phyloP scores from a whole-genome alignment of 805 yeast genomes.

The Candida wancherniae region DNA sequence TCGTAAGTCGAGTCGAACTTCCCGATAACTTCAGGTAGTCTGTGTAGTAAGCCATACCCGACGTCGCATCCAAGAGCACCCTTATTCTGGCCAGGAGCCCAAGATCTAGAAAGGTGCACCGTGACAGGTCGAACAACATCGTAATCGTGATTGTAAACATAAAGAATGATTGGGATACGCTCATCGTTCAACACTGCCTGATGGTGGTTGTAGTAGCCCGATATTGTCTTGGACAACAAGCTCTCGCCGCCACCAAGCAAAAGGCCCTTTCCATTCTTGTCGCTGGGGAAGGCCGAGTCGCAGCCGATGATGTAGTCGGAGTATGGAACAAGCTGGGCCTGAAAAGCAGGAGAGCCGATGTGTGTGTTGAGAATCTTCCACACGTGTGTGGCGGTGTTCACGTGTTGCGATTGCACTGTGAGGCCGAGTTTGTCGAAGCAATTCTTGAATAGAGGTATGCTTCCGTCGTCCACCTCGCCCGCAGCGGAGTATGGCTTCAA shows the following conservation, averaged over 20 bases:
- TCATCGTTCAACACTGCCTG: slow-evolving; percentile 29
- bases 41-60: slow-evolving; percentile 85
- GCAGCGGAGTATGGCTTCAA: slow-evolving; percentile 5
- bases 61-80: slow-evolving; percentile 92
- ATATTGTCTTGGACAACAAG: slow-evolving; percentile 61
- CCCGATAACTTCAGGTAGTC: slow-evolving; percentile 60
- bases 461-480: too few relatives aligned
- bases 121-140: slow-evolving; percentile 84
- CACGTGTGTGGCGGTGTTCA: slow-evolving; percentile 71
- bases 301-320: slow-evolving; percentile 83
- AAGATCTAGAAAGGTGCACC: slow-evolving; percentile 54
- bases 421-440: slow-evolving; percentile 55
- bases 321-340: slow-evolving; percentile 77
- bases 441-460: slow-evolving; percentile 21
- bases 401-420: slow-evolving; percentile 70
- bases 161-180: slow-evolving; percentile 35
- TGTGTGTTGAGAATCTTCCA: slow-evolving; percentile 81
- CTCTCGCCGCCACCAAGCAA: slow-evolving; percentile 86
- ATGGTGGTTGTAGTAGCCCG: slow-evolving; percentile 50
- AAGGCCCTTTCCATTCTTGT: slow-evolving; percentile 52
- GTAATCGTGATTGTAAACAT: slow-evolving; percentile 82
- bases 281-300: slow-evolving; percentile 55
- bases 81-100: slow-evolving; percentile 61
- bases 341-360: slow-evolving; percentile 74
- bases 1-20: too few relatives aligned